phyloP scores from a whole-genome alignment of 2,329 filamentous ascomycete species.

The Epichloe gansuensis region DNA sequence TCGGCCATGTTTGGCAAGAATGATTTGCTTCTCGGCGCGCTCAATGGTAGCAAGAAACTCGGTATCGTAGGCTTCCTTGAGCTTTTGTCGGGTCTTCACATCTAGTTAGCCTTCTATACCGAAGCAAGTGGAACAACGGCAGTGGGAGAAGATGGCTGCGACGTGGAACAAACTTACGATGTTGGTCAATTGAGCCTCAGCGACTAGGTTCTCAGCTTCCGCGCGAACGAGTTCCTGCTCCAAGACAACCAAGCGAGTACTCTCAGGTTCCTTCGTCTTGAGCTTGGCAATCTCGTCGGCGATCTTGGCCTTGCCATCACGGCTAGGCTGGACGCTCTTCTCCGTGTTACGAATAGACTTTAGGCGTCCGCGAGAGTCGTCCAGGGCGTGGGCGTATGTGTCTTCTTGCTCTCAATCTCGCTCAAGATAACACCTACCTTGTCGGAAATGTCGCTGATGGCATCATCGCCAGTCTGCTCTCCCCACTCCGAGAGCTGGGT shows the following conservation, averaged over 20 bases:
- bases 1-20: slow-evolving; percentile 82
- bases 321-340: slow-evolving; percentile 83
- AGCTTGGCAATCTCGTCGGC: slow-evolving; percentile 84
- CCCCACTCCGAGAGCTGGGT: slow-evolving; percentile 94
- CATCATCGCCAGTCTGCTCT: slow-evolving; percentile 78
- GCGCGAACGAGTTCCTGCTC: slow-evolving; percentile 95
- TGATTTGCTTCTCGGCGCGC: slow-evolving; percentile 91
- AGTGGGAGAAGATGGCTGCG: not conserved
- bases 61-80: slow-evolving; percentile 86
- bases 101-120: slow-evolving; percentile 35
- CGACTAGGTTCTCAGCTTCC: slow-evolving; percentile 90
- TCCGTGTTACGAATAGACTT: slow-evolving; percentile 95
- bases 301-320: slow-evolving; percentile 79
- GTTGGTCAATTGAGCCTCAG: slow-evolving; percentile 92
- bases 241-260: slow-evolving; percentile 65
- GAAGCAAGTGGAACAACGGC: not conserved
- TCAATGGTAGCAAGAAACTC: slow-evolving; percentile 89
- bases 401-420: slow-evolving; percentile 92
- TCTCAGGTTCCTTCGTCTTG: slow-evolving; percentile 85
- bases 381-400: slow-evolving; percentile 69
- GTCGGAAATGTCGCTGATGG: slow-evolving; percentile 80
- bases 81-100: slow-evolving; percentile 88
- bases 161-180: slow-evolving; percentile 47
- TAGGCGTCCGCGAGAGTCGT: slow-evolving; percentile 69
- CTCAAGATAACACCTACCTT: slow-evolving; percentile 88